Evolutionary conservation across 257 asterid species (phyloP), one percentile per base, ranked within the genome.

Genomic region (Coffea eugenioides): DNA sequence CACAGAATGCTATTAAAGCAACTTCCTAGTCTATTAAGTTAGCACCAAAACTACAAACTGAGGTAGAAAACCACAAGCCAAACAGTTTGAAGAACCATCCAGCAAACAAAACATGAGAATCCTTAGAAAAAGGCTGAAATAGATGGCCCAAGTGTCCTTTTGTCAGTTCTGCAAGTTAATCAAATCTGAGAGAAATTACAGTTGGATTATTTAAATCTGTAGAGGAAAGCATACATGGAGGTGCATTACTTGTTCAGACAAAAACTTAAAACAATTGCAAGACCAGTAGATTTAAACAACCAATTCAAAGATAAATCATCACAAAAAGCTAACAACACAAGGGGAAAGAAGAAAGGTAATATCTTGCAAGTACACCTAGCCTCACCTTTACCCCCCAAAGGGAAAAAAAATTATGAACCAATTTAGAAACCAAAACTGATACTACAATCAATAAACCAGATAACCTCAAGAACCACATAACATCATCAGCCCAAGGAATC

Each of bases 241-340:
- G 36, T 6, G 46, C 18, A 52, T 36, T 23, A 31, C 12, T 21
- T 49, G 8, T 54, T 39, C 39, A 69, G 75, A 7, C 36, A 69
- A 23, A 39, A 18, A 21, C 48, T 61, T 13, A 43, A 36, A 43
- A 61, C 51, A 59, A 73, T 21, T 27, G 23, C 73, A 64, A 34
- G 31, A 65, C 46, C 8, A 65, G 62, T 59, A 64, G 39, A 73
- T 76, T 27, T 41, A 75, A 48, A 75, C 59, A 73, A 73, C 9
- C 66, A 49, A 73, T 20, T 5, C 66, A 73, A 73, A 51, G 46
- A 51, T 36, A 52, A 51, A 6, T 27, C 16, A 6, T 16, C 9
- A 8, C 25, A 10, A 71, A 48, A n/a, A 34, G 11, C 43, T 25
- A 31, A 66, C 45, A 27, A 3, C 20, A 31, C 43, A 8, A 15